Evolutionary conservation across 1,139 yeast genomes (phyloP), one percentile per base, ranked within the genome.

Genomic region (Hyphopichia khmerensis): DNA sequence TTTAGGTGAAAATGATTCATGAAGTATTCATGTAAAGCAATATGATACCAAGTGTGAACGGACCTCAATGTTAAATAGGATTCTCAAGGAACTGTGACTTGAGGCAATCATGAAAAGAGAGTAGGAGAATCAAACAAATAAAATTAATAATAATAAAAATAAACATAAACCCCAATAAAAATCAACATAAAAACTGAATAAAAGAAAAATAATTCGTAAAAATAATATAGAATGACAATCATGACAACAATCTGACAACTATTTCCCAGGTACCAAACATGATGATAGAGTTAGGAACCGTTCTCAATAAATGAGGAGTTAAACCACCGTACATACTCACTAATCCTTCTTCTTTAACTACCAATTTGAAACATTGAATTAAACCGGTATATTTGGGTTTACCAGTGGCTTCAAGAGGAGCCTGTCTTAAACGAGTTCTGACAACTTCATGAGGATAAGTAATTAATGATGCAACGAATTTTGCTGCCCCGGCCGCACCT

Each of bases 201-300:
- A 21, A 21, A 21, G 8, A 21, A 21, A 21, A 21, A 21, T 21
- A 21, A 6, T 21, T 26, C 29, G 29, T 26, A 26, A 26, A 8
- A 30, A 30, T n/a, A 27, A 27, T 27, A 13, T 7, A 27, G 13
- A 11, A 16, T 14, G 33, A 14, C 29, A 29, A 30, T 53, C 48
- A 61, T 23, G 89, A 81, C 40, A 86, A 69, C 35, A 85, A 59
- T 48, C 86, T 77, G 35, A 93, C 90, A 40, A 95, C 88, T 38
- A 95, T 66, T 59, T 95, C 99, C 98, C 99, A 95, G 2, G 99
- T 91, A 32, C 99, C 99, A 72, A 95, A 95, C 98, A 95, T 93
- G 51, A 95, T 91, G 60, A 95, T 90, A 54, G 96, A 88, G 64
- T 93, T 95, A 2, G 99, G 99, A 39, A 95, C 99, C 0, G 99